Base-by-base conservation (phyloP, 495 filamentous ascomycete species). In the Viridothelium virens region DNA sequence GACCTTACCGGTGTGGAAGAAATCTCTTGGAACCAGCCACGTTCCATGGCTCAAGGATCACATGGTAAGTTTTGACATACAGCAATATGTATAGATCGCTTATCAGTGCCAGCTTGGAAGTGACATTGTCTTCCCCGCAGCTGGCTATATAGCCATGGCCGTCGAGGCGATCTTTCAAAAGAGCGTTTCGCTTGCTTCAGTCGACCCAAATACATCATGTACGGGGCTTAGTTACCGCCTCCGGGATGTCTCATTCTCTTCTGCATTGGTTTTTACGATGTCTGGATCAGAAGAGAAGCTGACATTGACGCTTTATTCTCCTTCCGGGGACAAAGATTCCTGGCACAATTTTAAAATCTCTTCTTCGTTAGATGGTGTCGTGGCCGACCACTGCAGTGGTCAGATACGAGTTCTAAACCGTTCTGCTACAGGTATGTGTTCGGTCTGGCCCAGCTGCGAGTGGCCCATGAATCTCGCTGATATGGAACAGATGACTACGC, bases 11-110 rank as follows among this genome's bases (percentile, higher is more conserved):
- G 75, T 74, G 2, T 88, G 86, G 86, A 73, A 78, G 31, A 82
- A 86, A 62, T 74, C 82, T 38, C 63, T 87, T 36, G 74, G 78
- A n/a, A 38, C 80, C 0, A 73, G 76, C 14, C 82, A 87, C 61
- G 67, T 80, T 0, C 81, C 82, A 0, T 87, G 83, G 84, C 63
- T 86, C 1, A 64, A 73, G 12, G 82, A 85, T 46, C 84, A 86
- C 72, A 65, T 41, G 25, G 53, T 68, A n/a, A 34, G 48, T 53
- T 53, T 18, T 12, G 10, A 53, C 7, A 53, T 18, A 5, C 7
- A 5, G 14, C n/a, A 11, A 5, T 5, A 5, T 11, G 25, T 16
- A 16, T 5, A 53, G 12, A 5, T 18, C 5, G 48, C 48, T 53
- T 18, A 53, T 18, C 48, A 11, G 5, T 12, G n/a, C 7, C n/a